Evolutionary conservation across 306 rosid genomes (phyloP), one percentile per base, ranked within the genome.

Genomic region (Begonia peltatifolia): DNA sequence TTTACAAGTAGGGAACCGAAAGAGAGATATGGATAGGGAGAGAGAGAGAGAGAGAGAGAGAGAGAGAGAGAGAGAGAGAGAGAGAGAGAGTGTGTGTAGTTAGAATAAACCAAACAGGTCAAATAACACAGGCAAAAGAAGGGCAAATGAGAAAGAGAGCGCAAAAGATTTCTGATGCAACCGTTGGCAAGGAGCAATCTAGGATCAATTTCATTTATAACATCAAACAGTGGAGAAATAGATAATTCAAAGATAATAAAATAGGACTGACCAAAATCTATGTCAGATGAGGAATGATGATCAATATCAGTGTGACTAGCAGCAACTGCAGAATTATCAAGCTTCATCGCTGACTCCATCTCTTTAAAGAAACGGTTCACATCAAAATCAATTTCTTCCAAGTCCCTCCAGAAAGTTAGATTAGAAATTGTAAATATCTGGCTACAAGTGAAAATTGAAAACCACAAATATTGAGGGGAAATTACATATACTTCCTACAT

Each of bases 231-330:
- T 55, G 18, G 12, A 5, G 12, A 12, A 14, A 30, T 50, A 18
- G 52, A 47, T 38, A 65, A 44, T 9, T 54, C 18, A 41, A 50
- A 16, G 14, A 49, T 9, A 17, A 59, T 41, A 17, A 12, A 43
- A 46, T 2, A 47, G 15, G 30, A 67, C 75, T 70, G 68, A 90
- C 99, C 88, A 13, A 90, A 79, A 68, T 83, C 94, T 68, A 73
- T 61, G 68, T 86, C 95, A 4, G 95, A 85, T 9, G 94, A 82
- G 0, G 84, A 75, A 50, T 81, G 86, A 63, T 81, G 94, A 62
- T 75, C 93, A 52, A 49, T 50, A 43, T 73, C 72, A 63, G 62
- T 66, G 61, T 73, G 68, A 61, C 70, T 54, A 38, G 65, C 38
- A 47, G 67, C 64, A 55, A 70, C 77, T 72, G 76, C 74, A 58